Percentiles rank a stretch among this genome's conserved stretches.
These are phyloP conservation scores for Filosporella fistucella DNA, from an alignment of 495 filamentous ascomycete species.

Conservation along the genomic window DNA sequence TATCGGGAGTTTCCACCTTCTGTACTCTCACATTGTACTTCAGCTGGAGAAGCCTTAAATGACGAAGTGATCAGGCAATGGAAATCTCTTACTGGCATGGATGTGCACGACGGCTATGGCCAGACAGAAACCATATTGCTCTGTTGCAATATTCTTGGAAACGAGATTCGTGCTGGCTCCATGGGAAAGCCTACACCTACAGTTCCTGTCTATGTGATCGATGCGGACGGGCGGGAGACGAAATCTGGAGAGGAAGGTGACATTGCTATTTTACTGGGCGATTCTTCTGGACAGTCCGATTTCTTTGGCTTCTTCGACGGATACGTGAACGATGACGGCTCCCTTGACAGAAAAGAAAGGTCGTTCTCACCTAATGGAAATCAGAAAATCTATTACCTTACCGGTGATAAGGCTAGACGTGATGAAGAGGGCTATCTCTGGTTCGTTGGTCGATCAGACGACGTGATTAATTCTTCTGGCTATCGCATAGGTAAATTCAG, in stretches of 20 bases:
- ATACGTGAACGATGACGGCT: background rate
- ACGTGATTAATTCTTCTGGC: conserved; percentile 12
- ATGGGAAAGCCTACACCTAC: conserved; percentile 9
- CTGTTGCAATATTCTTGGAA: conserved; percentile 5
- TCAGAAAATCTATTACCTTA: conserved; percentile 2
- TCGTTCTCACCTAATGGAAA: background rate
- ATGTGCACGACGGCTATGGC: conserved; percentile 9
- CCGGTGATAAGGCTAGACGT: conserved; percentile 6
- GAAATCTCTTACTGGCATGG: background rate
- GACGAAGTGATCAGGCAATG: background rate
- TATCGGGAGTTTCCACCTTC: background rate
- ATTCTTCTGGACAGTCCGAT: background rate
- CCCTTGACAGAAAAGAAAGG: background rate
- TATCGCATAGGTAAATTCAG: conserved; percentile 11
- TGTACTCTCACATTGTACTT: conserved; percentile 1
- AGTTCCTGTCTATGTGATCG: conserved; percentile 6
- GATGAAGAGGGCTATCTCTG: conserved; percentile 13
- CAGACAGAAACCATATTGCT: conserved; percentile 7
- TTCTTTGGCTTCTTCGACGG: conserved; percentile 16
- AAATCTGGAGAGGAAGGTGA: conserved; percentile 3
- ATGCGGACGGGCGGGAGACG: background rate
- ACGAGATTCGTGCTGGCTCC: background rate
- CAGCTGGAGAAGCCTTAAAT: conserved; percentile 7
- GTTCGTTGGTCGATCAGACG: conserved; percentile 10
- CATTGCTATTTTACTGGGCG: conserved; percentile 1